Conservation (phyloP, 345 rosid species). For the Eucalyptus sideroxylon region DNA sequence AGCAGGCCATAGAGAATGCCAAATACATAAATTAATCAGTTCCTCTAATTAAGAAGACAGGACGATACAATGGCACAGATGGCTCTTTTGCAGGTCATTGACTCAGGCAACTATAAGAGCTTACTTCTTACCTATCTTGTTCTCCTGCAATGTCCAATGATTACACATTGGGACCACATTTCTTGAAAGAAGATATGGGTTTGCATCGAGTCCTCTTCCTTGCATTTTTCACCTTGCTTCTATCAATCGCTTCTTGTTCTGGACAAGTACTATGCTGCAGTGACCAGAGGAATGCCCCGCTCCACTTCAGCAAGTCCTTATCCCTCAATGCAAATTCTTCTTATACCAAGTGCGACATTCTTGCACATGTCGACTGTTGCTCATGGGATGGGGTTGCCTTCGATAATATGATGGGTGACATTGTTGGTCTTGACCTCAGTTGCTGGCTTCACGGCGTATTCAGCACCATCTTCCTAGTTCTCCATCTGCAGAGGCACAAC, state of each 20-base stretch:
- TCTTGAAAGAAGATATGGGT: neutral
- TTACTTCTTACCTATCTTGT: neutral
- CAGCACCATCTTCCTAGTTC: neutral
- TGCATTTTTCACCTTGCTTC: neutral
- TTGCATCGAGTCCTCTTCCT: neutral
- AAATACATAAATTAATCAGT: neutral
- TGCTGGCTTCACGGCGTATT: neutral
- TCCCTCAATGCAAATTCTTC: neutral
- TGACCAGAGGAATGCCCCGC: neutral
- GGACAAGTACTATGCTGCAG: neutral
- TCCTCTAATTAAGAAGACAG: neutral
- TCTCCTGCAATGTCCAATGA: neutral
- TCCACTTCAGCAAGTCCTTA: neutral
- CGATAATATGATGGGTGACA: neutral
- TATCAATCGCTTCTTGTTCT: neutral
- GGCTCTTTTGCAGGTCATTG: neutral
- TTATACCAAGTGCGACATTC: neutral
- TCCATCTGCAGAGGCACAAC: neutral
- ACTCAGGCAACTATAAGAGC: neutral
- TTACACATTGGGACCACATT: neutral
- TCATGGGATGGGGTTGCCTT: slow-evolving; percentile 9
- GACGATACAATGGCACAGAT: neutral
- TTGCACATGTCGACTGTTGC: neutral
- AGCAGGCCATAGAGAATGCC: neutral
- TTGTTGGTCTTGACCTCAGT: slow-evolving; percentile 10